phyloP scores from a whole-genome alignment of 108 stramenopile genomes.

The Pseudonitzschia pungens region DNA sequence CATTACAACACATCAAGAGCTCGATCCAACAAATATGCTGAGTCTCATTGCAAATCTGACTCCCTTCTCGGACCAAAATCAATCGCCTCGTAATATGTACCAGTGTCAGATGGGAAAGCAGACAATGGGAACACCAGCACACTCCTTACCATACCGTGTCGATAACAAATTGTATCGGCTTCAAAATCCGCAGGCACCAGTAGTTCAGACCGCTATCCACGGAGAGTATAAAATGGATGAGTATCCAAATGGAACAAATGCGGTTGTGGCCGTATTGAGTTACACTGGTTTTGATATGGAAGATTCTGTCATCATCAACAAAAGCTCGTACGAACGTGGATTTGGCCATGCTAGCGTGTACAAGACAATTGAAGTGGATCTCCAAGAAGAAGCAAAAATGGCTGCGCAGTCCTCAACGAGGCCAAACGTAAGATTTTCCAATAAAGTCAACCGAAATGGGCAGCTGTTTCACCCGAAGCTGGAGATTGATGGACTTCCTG shows the following conservation, averaged over 20 bases:
- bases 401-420: conserved; percentile 51
- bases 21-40: conserved; percentile 97
- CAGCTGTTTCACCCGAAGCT: conserved; percentile 64
- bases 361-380: conserved; percentile 91
- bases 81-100: conserved; percentile 97
- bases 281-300: conserved; percentile 99
- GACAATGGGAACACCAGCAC: conserved; percentile 98
- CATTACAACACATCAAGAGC: conserved; percentile 92
- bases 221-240: conserved; percentile 96
- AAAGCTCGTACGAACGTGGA: conserved; percentile 90
- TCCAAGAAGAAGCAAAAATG: conserved; percentile 75
- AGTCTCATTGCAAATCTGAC: conserved; percentile 95
- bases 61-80: conserved; percentile 98
- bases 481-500: conserved; percentile 92
- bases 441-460: conserved; percentile 58
- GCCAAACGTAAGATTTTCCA: conserved; percentile 43
- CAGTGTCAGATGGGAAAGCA: conserved; percentile 99
- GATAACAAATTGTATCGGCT: conserved; percentile 97
- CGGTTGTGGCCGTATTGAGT: conserved; percentile 96
- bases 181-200: conserved; percentile 93
- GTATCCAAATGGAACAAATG: conserved; percentile 98
- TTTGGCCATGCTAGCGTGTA: conserved; percentile 95
- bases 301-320: conserved; percentile 99
- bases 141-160: conserved; percentile 86
- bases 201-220: conserved; percentile 93